Evolutionary conservation across 1,284 basidiomycete species (phyloP), one percentile per base, ranked within the genome.

Genomic region (Athelia sp.): DNA sequence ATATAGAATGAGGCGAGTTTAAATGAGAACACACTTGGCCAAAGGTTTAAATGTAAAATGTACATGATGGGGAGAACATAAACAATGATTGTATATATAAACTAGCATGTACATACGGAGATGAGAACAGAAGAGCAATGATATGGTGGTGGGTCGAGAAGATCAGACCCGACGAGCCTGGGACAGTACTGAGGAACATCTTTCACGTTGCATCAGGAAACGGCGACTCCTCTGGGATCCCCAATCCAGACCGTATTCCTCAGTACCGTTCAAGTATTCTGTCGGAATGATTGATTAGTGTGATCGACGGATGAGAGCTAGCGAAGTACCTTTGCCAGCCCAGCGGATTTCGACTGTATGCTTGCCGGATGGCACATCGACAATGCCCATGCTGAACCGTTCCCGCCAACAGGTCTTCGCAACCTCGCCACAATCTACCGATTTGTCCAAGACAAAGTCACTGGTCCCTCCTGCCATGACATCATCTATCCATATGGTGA

Each of bases 241-340:
- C 32, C 32, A 34, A n/a, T 34, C 32, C 11, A 34, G 11, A n/a
- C n/a, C n/a, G n/a, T n/a, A n/a, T n/a, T 34, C 32, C 32, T 34
- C 32, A 11, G 32, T 34, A n/a, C n/a, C n/a, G 32, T 11, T n/a
- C 32, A 34, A 11, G 32, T 34, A 34, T 11, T 34, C 32, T 34
- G 32, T 34, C 32, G n/a, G 32, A 34, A n/a, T 34, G n/a, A 11
- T 34, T n/a, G 11, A n/a, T 34, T n/a, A 34, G 32, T 34, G 32
- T 11, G 32, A 34, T 34, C n/a, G 32, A n/a, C 11, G 32, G 32
- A 34, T 11, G n/a, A 11, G n/a, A n/a, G 11, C n/a, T n/a, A 11
- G n/a, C n/a, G 32, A 34, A 34, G n/a, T 34, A 47, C 46, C 46
- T 44, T 47, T 34, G 19, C 46, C 46, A n/a, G 36, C 46, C 46